phyloP scores from a whole-genome alignment of 106 monocot genomes.

The Ottelia alismoides region DNA sequence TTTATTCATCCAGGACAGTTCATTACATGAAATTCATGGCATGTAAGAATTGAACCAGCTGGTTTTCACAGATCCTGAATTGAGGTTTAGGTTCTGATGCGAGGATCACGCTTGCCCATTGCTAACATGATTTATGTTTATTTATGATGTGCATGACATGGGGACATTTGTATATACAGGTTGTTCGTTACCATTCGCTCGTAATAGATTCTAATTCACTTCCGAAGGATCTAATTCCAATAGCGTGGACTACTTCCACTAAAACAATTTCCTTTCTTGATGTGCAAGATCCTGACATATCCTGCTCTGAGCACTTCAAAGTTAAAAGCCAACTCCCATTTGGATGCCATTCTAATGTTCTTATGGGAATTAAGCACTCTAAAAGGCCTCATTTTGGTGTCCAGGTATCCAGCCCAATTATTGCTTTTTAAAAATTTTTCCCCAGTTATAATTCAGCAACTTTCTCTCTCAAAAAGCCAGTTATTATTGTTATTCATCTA shows the following conservation, averaged over 20 bases:
- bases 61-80: too few species aligned
- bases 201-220: conserved; percentile 59
- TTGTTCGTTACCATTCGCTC: conserved; percentile 95
- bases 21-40: too few species aligned
- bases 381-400: conserved; percentile 87
- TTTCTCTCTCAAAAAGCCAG: too few species aligned
- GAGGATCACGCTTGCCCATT: too few species aligned
- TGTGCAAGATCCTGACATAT: conserved; percentile 16
- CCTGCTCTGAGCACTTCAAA: conserved; percentile 3
- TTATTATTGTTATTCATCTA: too few species aligned
- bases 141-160: too few species aligned
- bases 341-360: conserved; percentile 11
- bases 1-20: too few species aligned
- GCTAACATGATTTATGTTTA: too few species aligned
- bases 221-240: conserved; percentile 67
- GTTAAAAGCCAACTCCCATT: conserved; percentile 6
- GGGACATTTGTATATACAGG: conserved; percentile 38
- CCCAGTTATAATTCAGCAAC: not conserved
- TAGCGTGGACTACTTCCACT: conserved; percentile 65
- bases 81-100: too few species aligned
- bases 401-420: conserved; percentile 39
- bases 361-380: conserved; percentile 86
- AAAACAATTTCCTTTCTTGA: conserved; percentile 37
- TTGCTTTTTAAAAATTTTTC: not conserved
- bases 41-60: too few species aligned